Conservation (phyloP, 352 stramenopile genomes). For the Globisporangium perplexum region DNA sequence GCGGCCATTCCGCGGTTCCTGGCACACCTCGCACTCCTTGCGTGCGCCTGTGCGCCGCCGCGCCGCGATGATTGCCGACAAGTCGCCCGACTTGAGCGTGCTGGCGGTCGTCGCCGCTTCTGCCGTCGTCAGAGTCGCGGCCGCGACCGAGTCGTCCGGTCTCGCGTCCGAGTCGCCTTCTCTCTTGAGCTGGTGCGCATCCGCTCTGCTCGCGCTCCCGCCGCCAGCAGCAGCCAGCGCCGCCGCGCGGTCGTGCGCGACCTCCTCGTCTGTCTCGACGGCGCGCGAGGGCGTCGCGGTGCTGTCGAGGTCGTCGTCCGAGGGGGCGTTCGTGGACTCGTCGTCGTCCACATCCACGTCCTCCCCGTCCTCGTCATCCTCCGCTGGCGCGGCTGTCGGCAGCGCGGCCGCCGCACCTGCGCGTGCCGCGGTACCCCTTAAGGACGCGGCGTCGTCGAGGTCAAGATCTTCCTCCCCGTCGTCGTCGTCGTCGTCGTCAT, state of each 20-base stretch:
- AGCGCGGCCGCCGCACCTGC: not conserved
- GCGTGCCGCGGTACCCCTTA: constrained; percentile 5
- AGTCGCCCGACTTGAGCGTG: constrained; percentile 41
- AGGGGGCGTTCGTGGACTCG: constrained; percentile 64
- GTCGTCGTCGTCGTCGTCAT: constrained; percentile 22
- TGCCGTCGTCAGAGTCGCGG: not conserved
- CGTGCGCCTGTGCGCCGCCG: constrained; percentile 53
- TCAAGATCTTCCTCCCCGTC: constrained; percentile 15
- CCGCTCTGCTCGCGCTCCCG: too few relatives aligned
- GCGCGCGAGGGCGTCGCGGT: constrained; percentile 40
- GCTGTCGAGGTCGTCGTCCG: constrained; percentile 72
- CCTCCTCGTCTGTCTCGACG: constrained; percentile 40
- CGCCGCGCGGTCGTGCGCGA: not conserved
- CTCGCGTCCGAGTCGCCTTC: constrained; percentile 26
- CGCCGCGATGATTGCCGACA: constrained; percentile 60
- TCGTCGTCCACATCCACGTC: constrained; percentile 31
- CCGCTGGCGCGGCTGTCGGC: constrained; percentile 8
- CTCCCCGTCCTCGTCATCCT: constrained; percentile 19
- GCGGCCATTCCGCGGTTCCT: constrained; percentile 66
- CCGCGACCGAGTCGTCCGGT: not conserved
- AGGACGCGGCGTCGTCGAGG: constrained; percentile 8
- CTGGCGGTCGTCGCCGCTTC: constrained; percentile 6
- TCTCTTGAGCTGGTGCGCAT: not conserved
- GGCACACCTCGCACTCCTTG: constrained; percentile 72
- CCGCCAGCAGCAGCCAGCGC: too few relatives aligned